Evolutionary conservation across 2,329 filamentous ascomycete species (phyloP).

Genomic region (Cyanodermella asteris): DNA sequence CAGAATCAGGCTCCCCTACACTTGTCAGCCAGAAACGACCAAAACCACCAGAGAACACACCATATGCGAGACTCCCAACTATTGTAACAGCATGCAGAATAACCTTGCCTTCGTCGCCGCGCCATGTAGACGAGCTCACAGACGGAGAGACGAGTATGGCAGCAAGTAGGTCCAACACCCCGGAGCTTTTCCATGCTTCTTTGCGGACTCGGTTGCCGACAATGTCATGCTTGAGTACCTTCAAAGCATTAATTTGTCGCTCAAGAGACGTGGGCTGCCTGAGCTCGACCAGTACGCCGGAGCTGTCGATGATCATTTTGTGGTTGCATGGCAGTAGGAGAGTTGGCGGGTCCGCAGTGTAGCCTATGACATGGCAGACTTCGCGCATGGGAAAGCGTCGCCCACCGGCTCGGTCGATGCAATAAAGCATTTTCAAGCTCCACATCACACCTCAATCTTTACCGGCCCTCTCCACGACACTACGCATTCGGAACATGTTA

Average conservation of each 20-base stretch:
- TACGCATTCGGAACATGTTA: too few species aligned
- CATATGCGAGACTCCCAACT: constrained; percentile 65
- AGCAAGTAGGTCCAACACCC: constrained; percentile 42
- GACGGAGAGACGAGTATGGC: constrained; percentile 24
- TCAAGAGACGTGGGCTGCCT: constrained; percentile 26
- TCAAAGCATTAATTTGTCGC: constrained; percentile 33
- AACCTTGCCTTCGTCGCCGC: constrained; percentile 43
- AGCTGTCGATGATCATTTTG: constrained; percentile 32
- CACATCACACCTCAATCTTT: too few species aligned
- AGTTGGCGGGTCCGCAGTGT: background rate
- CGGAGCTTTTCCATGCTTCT: constrained; percentile 50
- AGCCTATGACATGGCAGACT: too few species aligned
- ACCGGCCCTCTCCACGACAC: too few species aligned
- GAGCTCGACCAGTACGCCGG: constrained; percentile 36
- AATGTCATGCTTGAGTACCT: constrained; percentile 66
- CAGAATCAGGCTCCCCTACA: too few species aligned
- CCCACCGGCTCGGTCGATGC: too few species aligned
- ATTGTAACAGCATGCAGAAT: constrained; percentile 64
- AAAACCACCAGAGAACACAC: constrained; percentile 24
- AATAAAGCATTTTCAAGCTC: too few species aligned
- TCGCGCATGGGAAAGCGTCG: too few species aligned
- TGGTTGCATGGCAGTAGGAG: constrained; percentile 13
- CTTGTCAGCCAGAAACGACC: constrained; percentile 7
- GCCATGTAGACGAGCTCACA: constrained; percentile 12
- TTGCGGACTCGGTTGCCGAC: constrained; percentile 78